Base-by-base conservation (phyloP, 805 yeast genomes). In the Starmerella bacillaris region DNA sequence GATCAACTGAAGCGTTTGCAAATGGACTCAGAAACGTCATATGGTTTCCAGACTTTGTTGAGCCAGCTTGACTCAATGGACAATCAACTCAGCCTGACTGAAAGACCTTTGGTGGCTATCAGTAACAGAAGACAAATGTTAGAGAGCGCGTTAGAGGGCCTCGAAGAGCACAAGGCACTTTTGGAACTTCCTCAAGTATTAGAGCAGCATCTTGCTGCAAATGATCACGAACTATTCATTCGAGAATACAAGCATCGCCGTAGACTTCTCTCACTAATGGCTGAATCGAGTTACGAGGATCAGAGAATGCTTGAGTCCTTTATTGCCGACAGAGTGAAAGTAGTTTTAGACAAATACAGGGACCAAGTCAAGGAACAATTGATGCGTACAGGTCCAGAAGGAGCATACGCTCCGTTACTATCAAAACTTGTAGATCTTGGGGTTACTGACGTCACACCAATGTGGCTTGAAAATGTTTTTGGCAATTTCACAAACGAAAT, bases 351-450 rank as follows among this genome's bases (percentile, higher is more conserved):
- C 21, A 54, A 54, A 2, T 77, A 76, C 52, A 68, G 70, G 46
- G 57, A 58, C 31, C 57, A 58, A 20, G 51, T 68, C n/a, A 72
- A 78, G 75, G 56, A 59, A 14, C 55, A 57, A 30, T 57, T 77
- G 30, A 44, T 50, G 19, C 33, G 41, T 5, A 37, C 61, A 1
- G 37, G 49, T 4, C 47, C 55, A 1, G 56, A 57, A 17, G 54
- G 51, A 16, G 46, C 54, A 31, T 58, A 57, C 40, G 45, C 56
- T 17, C 51, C 47, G 21, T 35, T 51, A 21, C 65, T 75, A 18
- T 60, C 65, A n/a, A 68, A 66, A 43, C 56, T 77, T 22, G 52
- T 73, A 30, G 79, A 75, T 41, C 56, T 78, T 22, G 76, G 73
- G n/a, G 64, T 67, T 2, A 64, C 60, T 31, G 74, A 71, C 49